Base-by-base conservation (phyloP, 352 stramenopile genomes). In the Hyaloperonospora arabidopsidis region DNA sequence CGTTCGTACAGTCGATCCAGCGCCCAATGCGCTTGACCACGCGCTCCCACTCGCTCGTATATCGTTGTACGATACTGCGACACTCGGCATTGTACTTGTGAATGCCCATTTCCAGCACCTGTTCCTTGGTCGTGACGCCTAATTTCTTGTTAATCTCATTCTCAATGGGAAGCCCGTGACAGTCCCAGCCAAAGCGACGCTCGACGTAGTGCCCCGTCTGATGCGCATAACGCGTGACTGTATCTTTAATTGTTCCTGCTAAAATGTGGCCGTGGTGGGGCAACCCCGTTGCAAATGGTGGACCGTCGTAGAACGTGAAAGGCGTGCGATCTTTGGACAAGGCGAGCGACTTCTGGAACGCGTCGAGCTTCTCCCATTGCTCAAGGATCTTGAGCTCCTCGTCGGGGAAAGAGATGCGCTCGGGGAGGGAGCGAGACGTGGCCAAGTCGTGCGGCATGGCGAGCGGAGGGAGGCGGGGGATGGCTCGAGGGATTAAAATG, bases 1-100 rank as follows among this genome's bases (percentile, higher is more conserved):
- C 97, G 76, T 99, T 99, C 69, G 98, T 68, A 72, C 98, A 99
- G 76, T 99, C 97, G 70, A 99, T 99, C 97, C 97, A 99, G 45
- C 97, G 83, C 14, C 97, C 97, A 51, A 99, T 87, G 54, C 97
- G 84, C 61, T 95, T 98, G 18, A 99, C 94, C 29, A 97, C 98
- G 19, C 70, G 74, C 72, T 99, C 95, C 97, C 97, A 99, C 82
- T 99, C 97, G 62, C 92, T 95, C 11, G 93, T 98, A 78, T 99
- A 99, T 22, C 97, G 78, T 52, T 88, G 94, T 15, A 99, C 97
- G 65, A 99, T 99, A 54, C 84, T 65, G 40, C 97, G 89, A 73
- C 97, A 99, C 59, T 97, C 96, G 29, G 81, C 89, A 68, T 99
- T 99, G 87, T 99, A 99, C 73, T 96, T 97, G 68, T 93, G 91